A percentile compares a stretch with the other conserved stretches of the same genome.
Evolutionary conservation across 352 stramenopile species (phyloP).

Genomic region (Aphanomyces invadans): DNA sequence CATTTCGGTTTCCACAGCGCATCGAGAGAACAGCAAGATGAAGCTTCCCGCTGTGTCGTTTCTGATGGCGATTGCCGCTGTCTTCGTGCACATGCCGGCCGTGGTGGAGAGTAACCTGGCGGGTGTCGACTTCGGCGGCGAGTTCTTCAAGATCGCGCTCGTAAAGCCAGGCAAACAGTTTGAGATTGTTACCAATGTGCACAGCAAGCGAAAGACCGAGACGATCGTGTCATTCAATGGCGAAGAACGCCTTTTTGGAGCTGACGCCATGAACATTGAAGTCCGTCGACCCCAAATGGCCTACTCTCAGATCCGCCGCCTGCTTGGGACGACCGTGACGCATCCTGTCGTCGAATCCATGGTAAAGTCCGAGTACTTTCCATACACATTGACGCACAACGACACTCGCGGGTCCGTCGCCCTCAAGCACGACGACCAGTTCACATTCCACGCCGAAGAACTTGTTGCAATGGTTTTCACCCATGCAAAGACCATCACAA

Average conservation of each 20-base stretch:
- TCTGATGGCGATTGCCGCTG: conserved; percentile 1
- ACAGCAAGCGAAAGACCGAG: conserved; percentile 98
- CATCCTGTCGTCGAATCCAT: conserved; percentile 61
- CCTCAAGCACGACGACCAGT: conserved; percentile 43
- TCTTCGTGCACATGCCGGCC: neutral
- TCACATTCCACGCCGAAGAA: conserved; percentile 90
- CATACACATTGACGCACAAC: conserved; percentile 77
- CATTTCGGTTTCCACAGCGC: conserved; percentile 8
- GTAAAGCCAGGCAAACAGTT: conserved; percentile 92
- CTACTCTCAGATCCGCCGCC: conserved; percentile 80
- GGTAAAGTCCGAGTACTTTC: conserved; percentile 64
- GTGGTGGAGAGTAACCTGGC: conserved; percentile 45
- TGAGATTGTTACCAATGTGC: conserved; percentile 97
- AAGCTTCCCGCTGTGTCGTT: conserved; percentile 3
- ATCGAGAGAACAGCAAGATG: neutral
- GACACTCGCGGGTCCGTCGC: conserved; percentile 58
- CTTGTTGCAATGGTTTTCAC: conserved; percentile 94
- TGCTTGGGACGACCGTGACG: conserved; percentile 81
- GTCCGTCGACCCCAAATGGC: conserved; percentile 89
- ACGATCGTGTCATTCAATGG: conserved; percentile 88
- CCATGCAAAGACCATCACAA: conserved; percentile 80
- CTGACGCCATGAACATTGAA: conserved; percentile 88
- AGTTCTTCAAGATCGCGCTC: conserved; percentile 82
- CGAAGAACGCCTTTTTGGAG: conserved; percentile 92
- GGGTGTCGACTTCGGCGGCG: conserved; percentile 94